Conservation (phyloP, 2,329 filamentous ascomycete species). For the Phaeophleospora eucalypticola region DNA sequence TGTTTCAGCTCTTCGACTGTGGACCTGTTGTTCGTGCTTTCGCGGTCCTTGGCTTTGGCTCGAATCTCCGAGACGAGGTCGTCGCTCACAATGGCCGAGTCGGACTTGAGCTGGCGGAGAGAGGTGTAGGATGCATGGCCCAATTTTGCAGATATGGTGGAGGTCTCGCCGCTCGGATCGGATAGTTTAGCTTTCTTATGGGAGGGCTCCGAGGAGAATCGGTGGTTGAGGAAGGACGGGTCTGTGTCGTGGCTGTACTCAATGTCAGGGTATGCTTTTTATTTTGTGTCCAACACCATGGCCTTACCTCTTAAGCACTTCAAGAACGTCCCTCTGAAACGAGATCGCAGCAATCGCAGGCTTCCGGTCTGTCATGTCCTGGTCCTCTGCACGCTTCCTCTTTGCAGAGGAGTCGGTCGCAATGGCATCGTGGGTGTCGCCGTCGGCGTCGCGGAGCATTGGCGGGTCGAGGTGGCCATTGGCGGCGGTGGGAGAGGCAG, state of each 20-base stretch:
- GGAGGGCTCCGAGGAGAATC: conserved; percentile 41
- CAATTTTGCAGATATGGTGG: conserved; percentile 38
- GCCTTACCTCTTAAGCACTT: conserved; percentile 40
- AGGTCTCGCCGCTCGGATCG: conserved; percentile 27
- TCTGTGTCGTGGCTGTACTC: conserved; percentile 37
- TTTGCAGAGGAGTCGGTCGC: conserved; percentile 16
- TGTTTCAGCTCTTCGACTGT: conserved; percentile 37
- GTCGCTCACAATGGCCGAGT: conserved; percentile 39
- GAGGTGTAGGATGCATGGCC: conserved; percentile 38
- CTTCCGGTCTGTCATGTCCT: conserved; percentile 27
- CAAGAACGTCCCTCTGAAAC: conserved; percentile 39
- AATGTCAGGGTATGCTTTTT: conserved; percentile 12
- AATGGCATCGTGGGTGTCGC: conserved; percentile 1
- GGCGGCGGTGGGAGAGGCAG: conserved; percentile 3
- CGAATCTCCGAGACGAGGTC: conserved; percentile 36
- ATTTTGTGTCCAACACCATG: neutral
- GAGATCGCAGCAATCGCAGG: conserved; percentile 22
- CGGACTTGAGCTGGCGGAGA: conserved; percentile 40
- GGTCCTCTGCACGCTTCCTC: conserved; percentile 42
- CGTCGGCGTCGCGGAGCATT: conserved; percentile 5
- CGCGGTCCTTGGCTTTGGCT: conserved; percentile 23
- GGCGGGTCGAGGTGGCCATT: conserved; percentile 4
- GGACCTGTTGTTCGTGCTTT: conserved; percentile 21
- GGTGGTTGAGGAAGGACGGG: conserved; percentile 43
- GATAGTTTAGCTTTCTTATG: conserved; percentile 45